Percentiles rank a stretch among this genome's conserved stretches.
phyloP scores from a whole-genome alignment of 805 yeast species.

The Candida parachauliodes region DNA sequence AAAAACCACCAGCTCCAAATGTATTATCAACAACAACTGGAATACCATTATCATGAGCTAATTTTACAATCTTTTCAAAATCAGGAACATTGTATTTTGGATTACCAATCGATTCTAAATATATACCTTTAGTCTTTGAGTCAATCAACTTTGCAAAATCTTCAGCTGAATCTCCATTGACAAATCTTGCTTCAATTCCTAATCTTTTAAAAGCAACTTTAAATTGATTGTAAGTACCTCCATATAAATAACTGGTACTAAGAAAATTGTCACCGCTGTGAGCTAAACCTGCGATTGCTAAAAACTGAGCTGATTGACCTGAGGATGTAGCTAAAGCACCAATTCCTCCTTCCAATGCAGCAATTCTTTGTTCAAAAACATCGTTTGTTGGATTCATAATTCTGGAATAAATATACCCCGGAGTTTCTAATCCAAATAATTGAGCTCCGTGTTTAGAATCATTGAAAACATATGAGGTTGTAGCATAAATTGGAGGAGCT shows the following conservation, averaged over 20 bases:
- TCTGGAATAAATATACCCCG: slow-evolving; percentile 87
- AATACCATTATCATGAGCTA: slow-evolving; percentile 83
- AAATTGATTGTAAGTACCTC: slow-evolving; percentile 96
- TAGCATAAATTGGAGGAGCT: slow-evolving; percentile 92
- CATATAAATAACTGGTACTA: slow-evolving; percentile 83
- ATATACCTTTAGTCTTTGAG: slow-evolving; percentile 83
- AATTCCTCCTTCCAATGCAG: slow-evolving; percentile 89
- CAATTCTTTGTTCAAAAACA: slow-evolving; percentile 86
- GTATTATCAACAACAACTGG: slow-evolving; percentile 95
- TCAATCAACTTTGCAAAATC: slow-evolving; percentile 74
- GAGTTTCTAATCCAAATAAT: slow-evolving; percentile 76
- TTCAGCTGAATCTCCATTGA: slow-evolving; percentile 74
- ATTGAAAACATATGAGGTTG: slow-evolving; percentile 83
- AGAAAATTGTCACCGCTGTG: slow-evolving; percentile 87
- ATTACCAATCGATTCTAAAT: slow-evolving; percentile 87
- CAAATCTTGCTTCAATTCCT: slow-evolving; percentile 84
- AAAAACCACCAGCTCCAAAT: slow-evolving; percentile 93
- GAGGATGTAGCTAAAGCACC: slow-evolving; percentile 88
- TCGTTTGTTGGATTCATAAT: slow-evolving; percentile 91
- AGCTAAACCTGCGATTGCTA: slow-evolving; percentile 80
- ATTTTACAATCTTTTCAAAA: slow-evolving; percentile 66
- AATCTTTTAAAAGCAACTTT: slow-evolving; percentile 86
- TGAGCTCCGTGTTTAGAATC: slow-evolving; percentile 92
- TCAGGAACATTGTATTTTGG: slow-evolving; percentile 93
- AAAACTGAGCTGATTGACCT: slow-evolving; percentile 95